Evolutionary conservation across 495 filamentous ascomycete genomes (phyloP), one percentile per base, ranked within the genome.

Genomic region (Bombardia bombarda): DNA sequence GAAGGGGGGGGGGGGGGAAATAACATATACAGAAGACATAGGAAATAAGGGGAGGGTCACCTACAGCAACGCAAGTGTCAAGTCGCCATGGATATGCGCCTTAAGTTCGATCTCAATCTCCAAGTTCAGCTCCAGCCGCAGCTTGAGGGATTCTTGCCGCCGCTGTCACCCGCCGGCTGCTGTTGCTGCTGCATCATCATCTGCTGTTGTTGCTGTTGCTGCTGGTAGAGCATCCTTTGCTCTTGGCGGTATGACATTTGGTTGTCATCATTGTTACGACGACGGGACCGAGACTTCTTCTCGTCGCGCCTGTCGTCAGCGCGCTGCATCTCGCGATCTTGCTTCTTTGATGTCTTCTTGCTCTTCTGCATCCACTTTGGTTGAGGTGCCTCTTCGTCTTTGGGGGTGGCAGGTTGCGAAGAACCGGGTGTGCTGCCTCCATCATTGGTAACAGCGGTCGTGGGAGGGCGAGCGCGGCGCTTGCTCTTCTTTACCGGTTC

Each of bases 101-200:
- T 93, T 93, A 1, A 95, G 68, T 58, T 88, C 81, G 24, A 94
- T 81, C 70, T 93, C 84, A 50, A 94, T 78, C 58, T 95, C 89
- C 36, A 95, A 65, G 64, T 94, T 93, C 38, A 94, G 58, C 58
- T 94, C 87, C 42, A 95, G 61, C 40, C 89, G 62, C 66, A 95
- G 52, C 51, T 78, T 72, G 46, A 95, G 63, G 89, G 82, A 60
- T 90, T 82, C 52, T 80, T 79, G 36, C 71, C 75, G 19, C 72
- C 74, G 8, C 62, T 66, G 4, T 48, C 60, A 4, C 64, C 63
- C 61, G 50, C 42, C 40, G 52, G 47, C 25, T 49, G 47, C 26
- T 61, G 52, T 28, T 54, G 51, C 35, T 50, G 48, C 33, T 51
- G 47, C 24, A 40, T 37, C 43, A 38, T 32, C 43, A 42, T 41